Base-by-base conservation (phyloP, 1,139 yeast genomes). In the Komagataea norvegica region DNA sequence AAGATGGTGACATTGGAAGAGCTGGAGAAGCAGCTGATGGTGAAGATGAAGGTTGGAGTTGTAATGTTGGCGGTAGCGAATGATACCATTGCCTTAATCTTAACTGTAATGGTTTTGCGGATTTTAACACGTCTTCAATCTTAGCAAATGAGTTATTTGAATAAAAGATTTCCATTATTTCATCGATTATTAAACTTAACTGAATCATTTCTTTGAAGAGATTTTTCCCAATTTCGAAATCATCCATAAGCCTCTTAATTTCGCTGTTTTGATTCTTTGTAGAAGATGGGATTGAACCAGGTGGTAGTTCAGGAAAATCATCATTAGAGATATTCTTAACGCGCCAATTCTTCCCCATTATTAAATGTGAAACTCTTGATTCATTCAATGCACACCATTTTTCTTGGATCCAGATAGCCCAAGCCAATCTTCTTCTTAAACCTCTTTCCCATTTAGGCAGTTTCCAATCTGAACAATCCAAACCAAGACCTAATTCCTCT, bases 401-500 rank as follows among this genome's bases (percentile, higher is more conserved):
- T 53, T 86, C 95, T 59, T 86, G 94, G 40, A 83, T 67, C 68
- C 77, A 87, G 2, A 86, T 93, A 0, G 96, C 95, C 96, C 96
- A 88, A 0, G 95, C 95, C 36, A 88, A 62, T 40, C 96, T 67
- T 51, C 86, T 75, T 36, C 96, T 67, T 33, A 88, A 62, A 2
- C 93, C 91, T 37, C 94, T 68, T 56, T 88, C 96, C 96, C 96
- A 88, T 51, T 82, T 79, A 0, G 96, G 96, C 25, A 88, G 61
- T 52, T 84, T 79, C 96, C 96, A 88, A 44, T 73, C 74, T 40
- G 81, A 78, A 55, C 96, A 88, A 55, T 87, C 89, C 14, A 85
- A 67, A 0, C 95, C 95, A 10, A 88, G 64, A 0, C 96, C 96
- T 25, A 88, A 63, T 49, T 88, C 94, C 57, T 87, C 95, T 0